phyloP scores from a whole-genome alignment of 768 basidiomycete genomes.

The Sistotremastrum suecicum region DNA sequence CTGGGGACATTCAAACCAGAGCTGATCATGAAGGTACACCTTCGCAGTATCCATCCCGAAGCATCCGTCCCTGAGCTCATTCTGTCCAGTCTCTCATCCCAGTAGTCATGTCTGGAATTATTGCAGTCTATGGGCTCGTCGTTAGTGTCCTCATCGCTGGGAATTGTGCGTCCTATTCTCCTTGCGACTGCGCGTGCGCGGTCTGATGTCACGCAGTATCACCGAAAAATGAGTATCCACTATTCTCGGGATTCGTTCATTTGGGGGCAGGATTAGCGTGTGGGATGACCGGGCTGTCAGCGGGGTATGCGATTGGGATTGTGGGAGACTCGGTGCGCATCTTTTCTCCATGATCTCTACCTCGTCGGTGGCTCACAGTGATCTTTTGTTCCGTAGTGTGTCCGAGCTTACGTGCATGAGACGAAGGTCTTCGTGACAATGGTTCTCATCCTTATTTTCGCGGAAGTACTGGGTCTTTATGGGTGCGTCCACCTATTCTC shows the following conservation, averaged over 20 bases:
- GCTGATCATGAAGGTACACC: constrained; percentile 88
- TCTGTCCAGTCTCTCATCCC: constrained; percentile 71
- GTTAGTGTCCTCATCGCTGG: constrained; percentile 89
- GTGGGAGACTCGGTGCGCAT: constrained; percentile 79
- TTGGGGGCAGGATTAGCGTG: constrained; percentile 86
- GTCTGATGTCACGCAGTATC: constrained; percentile 29
- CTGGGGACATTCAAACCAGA: constrained; percentile 90
- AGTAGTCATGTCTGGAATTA: constrained; percentile 97
- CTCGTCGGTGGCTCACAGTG: background rate
- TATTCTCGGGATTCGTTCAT: constrained; percentile 83
- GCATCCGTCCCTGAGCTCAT: background rate
- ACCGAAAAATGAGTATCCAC: constrained; percentile 52
- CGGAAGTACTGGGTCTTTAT: constrained; percentile 82
- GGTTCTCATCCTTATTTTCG: constrained; percentile 92
- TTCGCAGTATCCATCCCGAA: background rate
- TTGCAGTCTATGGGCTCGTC: constrained; percentile 93
- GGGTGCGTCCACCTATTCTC: constrained; percentile 33
- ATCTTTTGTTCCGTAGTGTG: constrained; percentile 38
- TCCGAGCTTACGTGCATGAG: constrained; percentile 84
- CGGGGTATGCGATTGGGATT: constrained; percentile 88
- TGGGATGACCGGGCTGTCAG: constrained; percentile 82
- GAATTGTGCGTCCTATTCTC: constrained; percentile 24
- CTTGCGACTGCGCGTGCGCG: background rate
- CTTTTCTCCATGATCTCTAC: constrained; percentile 5
- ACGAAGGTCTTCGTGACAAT: constrained; percentile 86